Evolutionary conservation across 2,329 filamentous ascomycete species (phyloP), one percentile per base, ranked within the genome.

Genomic region (Ceratocystis albifundus): DNA sequence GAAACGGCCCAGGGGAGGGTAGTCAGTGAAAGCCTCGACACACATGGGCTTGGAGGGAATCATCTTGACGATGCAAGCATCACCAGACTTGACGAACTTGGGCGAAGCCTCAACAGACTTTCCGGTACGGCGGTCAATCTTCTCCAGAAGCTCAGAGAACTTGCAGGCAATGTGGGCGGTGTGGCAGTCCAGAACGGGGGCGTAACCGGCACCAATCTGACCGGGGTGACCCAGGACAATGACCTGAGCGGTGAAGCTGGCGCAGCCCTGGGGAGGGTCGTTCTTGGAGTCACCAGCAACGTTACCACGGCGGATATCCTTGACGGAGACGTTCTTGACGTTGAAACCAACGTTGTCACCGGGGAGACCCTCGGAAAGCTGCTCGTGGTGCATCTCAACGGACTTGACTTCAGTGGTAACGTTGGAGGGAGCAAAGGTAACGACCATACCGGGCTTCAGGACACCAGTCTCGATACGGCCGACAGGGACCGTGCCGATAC

Each of bases 341-440:
- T 99, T 99, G 92, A 99, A 99, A 76, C 94, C 94, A 80, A 99
- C 94, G 86, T 99, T 99, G 90, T 99, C 94, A 88, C 94, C 94
- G 77, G 94, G 94, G 73, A 89, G 77, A 89, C 94, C 94, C 86
- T 96, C 88, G 72, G 79, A 70, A 74, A 99, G 92, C 88, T 96
- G 92, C 86, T 96, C 90, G 91, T 97, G 93, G 88, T 96, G 93
- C 94, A 99, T 99, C 86, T 99, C 94, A 76, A 99, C 94, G 81
- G 93, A 97, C 91, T 99, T 99, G 87, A 97, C 94, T 90, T 99
- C 94, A 86, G 94, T 97, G 88, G 94, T 97, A 80, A 99, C 92
- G 87, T 90, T 90, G 85, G 92, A 84, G 74, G 94, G 94, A 77
- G 94, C 94, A 81, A 97, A 97, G 83, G 93, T 97, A 74, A 97